Conservation (phyloP, 768 basidiomycete genomes). For the Tricholoma matsutake region DNA sequence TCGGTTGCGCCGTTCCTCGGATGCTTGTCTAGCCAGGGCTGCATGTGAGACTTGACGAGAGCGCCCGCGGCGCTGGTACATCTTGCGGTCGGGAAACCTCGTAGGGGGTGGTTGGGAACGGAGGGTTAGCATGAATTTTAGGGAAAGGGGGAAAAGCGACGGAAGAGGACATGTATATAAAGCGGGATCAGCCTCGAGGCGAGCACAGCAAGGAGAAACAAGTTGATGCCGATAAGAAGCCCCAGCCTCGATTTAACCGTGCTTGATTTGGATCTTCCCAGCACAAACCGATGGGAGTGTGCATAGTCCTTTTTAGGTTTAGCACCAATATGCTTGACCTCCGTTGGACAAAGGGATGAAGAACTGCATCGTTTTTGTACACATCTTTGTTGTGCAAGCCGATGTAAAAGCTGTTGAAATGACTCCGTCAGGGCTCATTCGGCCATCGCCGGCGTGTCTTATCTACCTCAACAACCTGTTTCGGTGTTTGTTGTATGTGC, state of each 20-base stretch:
- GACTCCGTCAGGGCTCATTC: neutral
- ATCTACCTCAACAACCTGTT: neutral
- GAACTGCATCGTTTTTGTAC: neutral
- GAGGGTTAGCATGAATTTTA: slow-evolving; percentile 14
- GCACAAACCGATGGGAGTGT: neutral
- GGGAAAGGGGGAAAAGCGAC: neutral
- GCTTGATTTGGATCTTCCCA: neutral
- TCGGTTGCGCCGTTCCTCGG: slow-evolving; percentile 34
- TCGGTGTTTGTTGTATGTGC: neutral
- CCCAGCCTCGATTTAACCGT: neutral
- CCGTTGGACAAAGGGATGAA: neutral
- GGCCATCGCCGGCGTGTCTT: neutral
- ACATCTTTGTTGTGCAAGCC: neutral
- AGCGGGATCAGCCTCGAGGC: slow-evolving; percentile 19
- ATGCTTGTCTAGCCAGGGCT: slow-evolving; percentile 41
- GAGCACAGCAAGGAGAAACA: neutral
- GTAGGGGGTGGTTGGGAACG: slow-evolving; percentile 10
- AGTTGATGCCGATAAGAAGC: slow-evolving; percentile 1
- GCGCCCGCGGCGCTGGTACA: slow-evolving; percentile 21
- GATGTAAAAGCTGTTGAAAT: neutral
- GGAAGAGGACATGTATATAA: slow-evolving; percentile 3
- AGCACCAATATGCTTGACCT: neutral
- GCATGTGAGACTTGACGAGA: slow-evolving; percentile 36
- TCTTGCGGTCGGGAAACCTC: slow-evolving; percentile 3
- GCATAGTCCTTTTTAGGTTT: neutral